A percentile compares a stretch with the other conserved stretches of the same genome.
Conservation (phyloP, 805 yeast species). For the Komagataella phaffii region DNA sequence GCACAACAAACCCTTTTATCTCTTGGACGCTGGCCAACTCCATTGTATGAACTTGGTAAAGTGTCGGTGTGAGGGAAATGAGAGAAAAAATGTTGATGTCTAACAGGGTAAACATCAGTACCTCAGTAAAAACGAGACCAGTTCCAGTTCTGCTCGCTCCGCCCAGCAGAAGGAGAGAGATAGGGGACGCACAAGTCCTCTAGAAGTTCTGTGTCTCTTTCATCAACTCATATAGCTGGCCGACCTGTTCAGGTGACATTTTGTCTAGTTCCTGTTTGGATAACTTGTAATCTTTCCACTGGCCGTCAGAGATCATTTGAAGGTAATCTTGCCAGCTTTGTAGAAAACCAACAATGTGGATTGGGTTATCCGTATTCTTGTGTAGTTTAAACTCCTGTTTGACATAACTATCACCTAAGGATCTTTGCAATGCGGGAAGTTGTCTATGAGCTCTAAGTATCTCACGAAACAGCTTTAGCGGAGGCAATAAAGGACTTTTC, state of each 20-base stretch:
- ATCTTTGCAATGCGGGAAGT: conserved; percentile 56
- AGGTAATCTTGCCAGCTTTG: conserved; percentile 90
- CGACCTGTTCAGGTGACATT: conserved; percentile 83
- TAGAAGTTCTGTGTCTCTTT: conserved; percentile 37
- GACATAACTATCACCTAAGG: conserved; percentile 83
- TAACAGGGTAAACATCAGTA: not conserved
- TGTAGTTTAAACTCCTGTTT: conserved; percentile 84
- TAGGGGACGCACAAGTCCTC: not conserved
- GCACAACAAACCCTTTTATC: conserved; percentile 43
- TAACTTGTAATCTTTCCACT: conserved; percentile 53
- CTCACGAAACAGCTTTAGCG: conserved; percentile 64
- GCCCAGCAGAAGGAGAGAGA: not conserved
- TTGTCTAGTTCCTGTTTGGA: conserved; percentile 56
- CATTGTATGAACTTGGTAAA: not conserved
- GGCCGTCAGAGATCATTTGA: conserved; percentile 39
- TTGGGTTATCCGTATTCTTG: conserved; percentile 69
- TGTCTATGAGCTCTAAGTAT: conserved; percentile 69
- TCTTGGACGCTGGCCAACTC: conserved; percentile 17
- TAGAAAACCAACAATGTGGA: conserved; percentile 86
- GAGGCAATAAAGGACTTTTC: conserved; percentile 57
- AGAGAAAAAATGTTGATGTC: not conserved
- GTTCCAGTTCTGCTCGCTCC: not conserved
- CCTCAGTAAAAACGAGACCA: not conserved
- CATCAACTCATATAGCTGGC: conserved; percentile 72
- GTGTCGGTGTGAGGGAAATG: not conserved